Conservation (phyloP, 1,284 basidiomycete species). For the Boletellus sp. region DNA sequence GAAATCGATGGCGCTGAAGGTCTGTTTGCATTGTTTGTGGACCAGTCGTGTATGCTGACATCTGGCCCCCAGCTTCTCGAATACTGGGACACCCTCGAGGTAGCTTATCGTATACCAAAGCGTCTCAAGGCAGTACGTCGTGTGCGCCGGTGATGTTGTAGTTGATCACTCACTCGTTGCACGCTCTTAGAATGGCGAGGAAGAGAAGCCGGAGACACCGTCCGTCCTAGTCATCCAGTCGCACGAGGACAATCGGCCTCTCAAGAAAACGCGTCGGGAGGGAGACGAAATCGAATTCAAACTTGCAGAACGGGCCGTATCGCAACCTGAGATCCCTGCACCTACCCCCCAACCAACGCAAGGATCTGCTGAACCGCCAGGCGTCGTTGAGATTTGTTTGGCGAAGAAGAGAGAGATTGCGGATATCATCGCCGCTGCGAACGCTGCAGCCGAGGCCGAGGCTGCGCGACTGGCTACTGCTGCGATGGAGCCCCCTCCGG, state of each 20-base stretch:
- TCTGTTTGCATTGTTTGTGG: slow-evolving; percentile 26
- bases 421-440: slow-evolving; percentile 48
- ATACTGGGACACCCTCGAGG: slow-evolving; percentile 73
- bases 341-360: background rate
- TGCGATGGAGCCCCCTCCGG: slow-evolving; percentile 25
- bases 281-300: slow-evolving; percentile 23
- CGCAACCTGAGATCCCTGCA: background rate
- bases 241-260: slow-evolving; percentile 29
- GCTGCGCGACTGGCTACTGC: slow-evolving; percentile 35
- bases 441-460: slow-evolving; percentile 43
- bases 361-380: background rate
- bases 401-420: slow-evolving; percentile 32
- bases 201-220: slow-evolving; percentile 17
- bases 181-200: slow-evolving; percentile 28
- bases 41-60: background rate
- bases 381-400: background rate
- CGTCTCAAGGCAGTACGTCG: slow-evolving; percentile 46
- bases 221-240: slow-evolving; percentile 16
- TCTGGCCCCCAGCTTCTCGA: slow-evolving; percentile 47
- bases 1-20: slow-evolving; percentile 57
- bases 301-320: background rate
- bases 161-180: background rate
- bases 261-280: slow-evolving; percentile 33
- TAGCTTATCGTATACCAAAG: slow-evolving; percentile 85
- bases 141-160: background rate